Evolutionary conservation across 345 rosid genomes (phyloP), one percentile per base, ranked within the genome.

Genomic region (Excoecaria cochinchinensis): DNA sequence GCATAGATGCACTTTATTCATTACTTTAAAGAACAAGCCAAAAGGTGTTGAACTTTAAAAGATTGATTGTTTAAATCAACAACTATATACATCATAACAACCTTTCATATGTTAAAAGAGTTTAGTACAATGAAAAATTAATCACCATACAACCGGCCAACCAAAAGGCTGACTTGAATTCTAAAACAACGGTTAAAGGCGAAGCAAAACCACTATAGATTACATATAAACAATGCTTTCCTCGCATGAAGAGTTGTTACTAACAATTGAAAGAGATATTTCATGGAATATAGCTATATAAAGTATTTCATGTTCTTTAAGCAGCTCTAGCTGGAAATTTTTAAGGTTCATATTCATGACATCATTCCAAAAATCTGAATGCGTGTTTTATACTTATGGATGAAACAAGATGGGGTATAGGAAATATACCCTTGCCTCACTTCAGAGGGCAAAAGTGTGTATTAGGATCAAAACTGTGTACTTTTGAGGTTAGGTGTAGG

Each of bases 31-130:
- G 16, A 47, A 53, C 44, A 48, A 48, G 48, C 3, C 21, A 76
- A 61, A n/a, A n/a, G n/a, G n/a, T 73, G 9, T 16, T 63, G 50
- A 61, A 9, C 39, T 70, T 39, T 2, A 40, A 15, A 17, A 58
- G 53, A 59, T 15, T 12, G 22, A 59, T 22, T 12, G 42, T 58
- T 24, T 56, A 72, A 60, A 36, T 15, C 42, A 17, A 0, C 8
- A 31, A 38, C 91, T 98, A 81, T 93, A 94, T 22, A 94, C 97
- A 80, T 91, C 90, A 97, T 60, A 71, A 31, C 64, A 76, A 71
- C 65, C 22, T 58, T 63, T 59, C 6, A 76, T 44, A 77, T 39
- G 24, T 39, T 46, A 53, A 74, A 60, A n/a, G 75, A 64, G 12
- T 71, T 77, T 10, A 63, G 70, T 48, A 72, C 8, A 8, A 22